Conservation (phyloP, 495 filamentous ascomycete species). For the Copromyces sp. region DNA sequence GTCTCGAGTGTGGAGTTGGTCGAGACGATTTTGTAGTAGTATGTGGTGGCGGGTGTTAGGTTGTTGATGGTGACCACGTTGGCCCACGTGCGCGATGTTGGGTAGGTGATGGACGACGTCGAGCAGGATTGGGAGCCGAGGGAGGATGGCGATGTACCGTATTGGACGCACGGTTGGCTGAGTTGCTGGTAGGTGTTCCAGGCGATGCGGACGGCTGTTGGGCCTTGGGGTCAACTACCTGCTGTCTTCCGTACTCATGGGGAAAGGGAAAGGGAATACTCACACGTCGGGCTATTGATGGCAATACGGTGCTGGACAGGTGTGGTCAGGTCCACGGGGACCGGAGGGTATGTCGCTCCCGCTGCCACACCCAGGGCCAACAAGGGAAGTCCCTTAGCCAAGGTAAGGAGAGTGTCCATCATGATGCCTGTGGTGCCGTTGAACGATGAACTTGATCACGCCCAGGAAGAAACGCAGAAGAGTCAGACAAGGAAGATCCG, state of each 20-base stretch:
- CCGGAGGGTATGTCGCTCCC: slow-evolving; percentile 38
- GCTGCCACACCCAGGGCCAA: slow-evolving; percentile 32
- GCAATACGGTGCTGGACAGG: slow-evolving; percentile 48
- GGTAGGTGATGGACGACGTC: slow-evolving; percentile 27
- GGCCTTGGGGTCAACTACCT: neutral
- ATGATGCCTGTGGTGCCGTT: neutral
- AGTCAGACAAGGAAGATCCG: neutral
- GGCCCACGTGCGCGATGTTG: slow-evolving; percentile 28
- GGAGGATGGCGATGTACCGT: slow-evolving; percentile 24
- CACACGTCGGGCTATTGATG: slow-evolving; percentile 45
- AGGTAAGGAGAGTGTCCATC: neutral
- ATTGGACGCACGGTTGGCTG: slow-evolving; percentile 32
- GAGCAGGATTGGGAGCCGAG: slow-evolving; percentile 28
- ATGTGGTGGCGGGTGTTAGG: slow-evolving; percentile 30
- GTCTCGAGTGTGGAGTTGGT: slow-evolving; percentile 45
- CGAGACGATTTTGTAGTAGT: slow-evolving; percentile 45
- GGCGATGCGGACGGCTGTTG: slow-evolving; percentile 44
- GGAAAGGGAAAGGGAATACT: slow-evolving; percentile 7
- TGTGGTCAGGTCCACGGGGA: slow-evolving; percentile 45
- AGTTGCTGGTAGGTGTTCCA: slow-evolving; percentile 38
- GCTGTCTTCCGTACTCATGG: neutral
- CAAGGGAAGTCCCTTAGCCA: slow-evolving; percentile 28
- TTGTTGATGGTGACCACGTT: slow-evolving; percentile 29
- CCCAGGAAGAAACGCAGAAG: neutral
- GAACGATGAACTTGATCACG: neutral